Evolutionary conservation across 495 filamentous ascomycete genomes (phyloP).

Genomic region (Aspergillus indologenus): DNA sequence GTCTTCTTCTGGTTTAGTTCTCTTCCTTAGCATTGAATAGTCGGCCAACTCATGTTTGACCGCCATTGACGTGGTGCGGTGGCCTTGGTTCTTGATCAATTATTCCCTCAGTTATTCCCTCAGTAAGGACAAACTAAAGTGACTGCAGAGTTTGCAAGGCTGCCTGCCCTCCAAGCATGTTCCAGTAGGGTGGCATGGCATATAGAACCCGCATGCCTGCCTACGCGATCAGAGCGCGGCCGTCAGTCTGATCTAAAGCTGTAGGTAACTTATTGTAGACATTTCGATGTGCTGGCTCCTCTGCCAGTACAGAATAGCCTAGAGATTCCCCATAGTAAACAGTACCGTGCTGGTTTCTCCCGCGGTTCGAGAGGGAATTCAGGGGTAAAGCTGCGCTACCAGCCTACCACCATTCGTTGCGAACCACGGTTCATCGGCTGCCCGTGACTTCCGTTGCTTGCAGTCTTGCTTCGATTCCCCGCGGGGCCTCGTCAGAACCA

Average conservation of each 20-base stretch:
- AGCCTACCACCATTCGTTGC: neutral
- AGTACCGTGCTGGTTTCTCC: slow-evolving; percentile 3
- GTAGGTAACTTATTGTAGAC: neutral
- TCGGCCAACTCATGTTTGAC: slow-evolving; percentile 13
- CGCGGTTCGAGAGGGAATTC: slow-evolving; percentile 24
- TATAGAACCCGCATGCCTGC: neutral
- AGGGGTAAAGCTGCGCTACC: slow-evolving; percentile 28
- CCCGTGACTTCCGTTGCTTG: slow-evolving; percentile 8
- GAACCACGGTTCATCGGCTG: slow-evolving; percentile 34
- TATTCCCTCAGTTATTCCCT: neutral
- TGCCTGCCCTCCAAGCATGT: neutral
- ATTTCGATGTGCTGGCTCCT: neutral
- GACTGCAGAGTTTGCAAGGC: neutral
- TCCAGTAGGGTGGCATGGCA: neutral
- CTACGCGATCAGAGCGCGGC: neutral
- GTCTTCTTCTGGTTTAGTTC: slow-evolving; percentile 5
- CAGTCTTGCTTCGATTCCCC: neutral
- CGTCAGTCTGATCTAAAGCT: neutral
- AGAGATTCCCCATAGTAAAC: slow-evolving; percentile 10
- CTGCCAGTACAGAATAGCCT: too few relatives aligned
- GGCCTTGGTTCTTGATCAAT: too few relatives aligned
- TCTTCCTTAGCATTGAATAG: slow-evolving; percentile 2
- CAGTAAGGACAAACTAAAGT: neutral
- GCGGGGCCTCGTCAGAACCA: too few relatives aligned
- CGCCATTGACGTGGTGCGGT: slow-evolving; percentile 17